These are phyloP conservation scores for Ceratonia siliqua DNA, from an alignment of 306 rosid genomes.

Conservation along the genomic window DNA sequence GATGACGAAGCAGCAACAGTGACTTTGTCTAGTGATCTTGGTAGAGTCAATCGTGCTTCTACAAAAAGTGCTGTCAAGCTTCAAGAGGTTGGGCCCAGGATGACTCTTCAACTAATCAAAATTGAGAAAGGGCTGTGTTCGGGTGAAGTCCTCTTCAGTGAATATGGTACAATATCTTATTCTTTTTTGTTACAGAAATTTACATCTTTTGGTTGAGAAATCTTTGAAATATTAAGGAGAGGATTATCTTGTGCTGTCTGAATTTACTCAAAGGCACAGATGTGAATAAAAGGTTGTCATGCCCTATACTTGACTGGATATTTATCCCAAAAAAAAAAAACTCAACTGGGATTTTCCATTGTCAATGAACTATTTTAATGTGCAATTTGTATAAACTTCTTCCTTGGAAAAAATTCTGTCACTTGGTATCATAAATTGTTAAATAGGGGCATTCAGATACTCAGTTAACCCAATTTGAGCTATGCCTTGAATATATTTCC, in stretches of 20 bases:
- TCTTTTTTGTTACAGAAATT: not conserved
- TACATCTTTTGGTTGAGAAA: not conserved
- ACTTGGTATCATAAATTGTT: not conserved
- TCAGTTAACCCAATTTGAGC: not conserved
- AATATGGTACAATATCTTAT: constrained; percentile 56
- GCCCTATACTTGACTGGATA: not conserved
- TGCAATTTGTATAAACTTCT: not conserved
- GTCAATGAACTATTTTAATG: constrained; percentile 2
- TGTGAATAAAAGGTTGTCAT: not conserved
- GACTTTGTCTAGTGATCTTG: constrained; percentile 70
- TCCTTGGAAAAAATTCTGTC: not conserved
- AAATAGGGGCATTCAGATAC: not conserved
- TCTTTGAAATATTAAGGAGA: not conserved
- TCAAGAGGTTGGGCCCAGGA: constrained; percentile 95
- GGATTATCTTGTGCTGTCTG: not conserved
- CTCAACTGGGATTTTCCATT: not conserved
- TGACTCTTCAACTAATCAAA: constrained; percentile 86
- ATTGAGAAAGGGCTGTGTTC: constrained; percentile 89
- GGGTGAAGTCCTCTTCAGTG: constrained; percentile 81
- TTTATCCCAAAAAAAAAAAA: not conserved
- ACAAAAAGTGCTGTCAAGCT: constrained; percentile 94
- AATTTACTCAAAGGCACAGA: not conserved
- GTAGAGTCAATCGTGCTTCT: constrained; percentile 81
- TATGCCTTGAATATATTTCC: not conserved
- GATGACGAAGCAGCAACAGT: constrained; percentile 96